Conservation (phyloP, 495 filamentous ascomycete species). For the Annulohypoxylon stygium region DNA sequence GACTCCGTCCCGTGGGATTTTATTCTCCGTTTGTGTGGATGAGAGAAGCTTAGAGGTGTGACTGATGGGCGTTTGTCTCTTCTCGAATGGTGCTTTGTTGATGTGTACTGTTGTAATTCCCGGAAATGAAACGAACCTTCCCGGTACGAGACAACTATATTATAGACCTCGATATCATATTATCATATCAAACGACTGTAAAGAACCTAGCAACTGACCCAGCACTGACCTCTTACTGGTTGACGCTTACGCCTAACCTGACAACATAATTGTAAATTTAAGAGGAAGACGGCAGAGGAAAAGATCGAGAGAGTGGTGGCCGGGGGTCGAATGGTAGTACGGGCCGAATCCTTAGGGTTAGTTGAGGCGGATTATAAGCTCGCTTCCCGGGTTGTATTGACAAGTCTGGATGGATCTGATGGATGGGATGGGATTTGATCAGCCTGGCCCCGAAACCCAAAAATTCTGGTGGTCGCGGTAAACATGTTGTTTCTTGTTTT, state of each 20-base stretch:
- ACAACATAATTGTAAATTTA: slow-evolving; percentile 47
- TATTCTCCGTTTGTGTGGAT: slow-evolving; percentile 30
- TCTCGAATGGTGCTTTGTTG: slow-evolving; percentile 36
- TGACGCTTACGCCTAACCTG: slow-evolving; percentile 43
- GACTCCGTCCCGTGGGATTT: slow-evolving; percentile 28
- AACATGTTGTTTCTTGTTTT: slow-evolving; percentile 41
- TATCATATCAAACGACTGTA: slow-evolving; percentile 45
- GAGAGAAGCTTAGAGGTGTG: slow-evolving; percentile 21
- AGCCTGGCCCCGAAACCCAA: slow-evolving; percentile 40
- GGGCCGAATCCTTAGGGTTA: slow-evolving; percentile 48
- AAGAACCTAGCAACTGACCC: slow-evolving; percentile 37
- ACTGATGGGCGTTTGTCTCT: slow-evolving; percentile 13
- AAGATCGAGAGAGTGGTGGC: slow-evolving; percentile 31
- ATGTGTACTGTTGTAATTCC: slow-evolving; percentile 47
- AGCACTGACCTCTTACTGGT: slow-evolving; percentile 46
- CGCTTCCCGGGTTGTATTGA: slow-evolving; percentile 42
- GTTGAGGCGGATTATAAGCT: slow-evolving; percentile 48
- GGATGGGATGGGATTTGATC: slow-evolving; percentile 46
- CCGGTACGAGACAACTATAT: slow-evolving; percentile 43
- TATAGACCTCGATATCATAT: slow-evolving; percentile 50
- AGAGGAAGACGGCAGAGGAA: slow-evolving; percentile 27
- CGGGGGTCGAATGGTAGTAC: slow-evolving; percentile 40
- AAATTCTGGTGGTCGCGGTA: slow-evolving; percentile 41
- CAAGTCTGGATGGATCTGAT: slow-evolving; percentile 44
- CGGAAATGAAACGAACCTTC: slow-evolving; percentile 48